Evolutionary conservation across 257 asterid species (phyloP), one percentile per base, ranked within the genome.

Genomic region (Solanum dulcamara): DNA sequence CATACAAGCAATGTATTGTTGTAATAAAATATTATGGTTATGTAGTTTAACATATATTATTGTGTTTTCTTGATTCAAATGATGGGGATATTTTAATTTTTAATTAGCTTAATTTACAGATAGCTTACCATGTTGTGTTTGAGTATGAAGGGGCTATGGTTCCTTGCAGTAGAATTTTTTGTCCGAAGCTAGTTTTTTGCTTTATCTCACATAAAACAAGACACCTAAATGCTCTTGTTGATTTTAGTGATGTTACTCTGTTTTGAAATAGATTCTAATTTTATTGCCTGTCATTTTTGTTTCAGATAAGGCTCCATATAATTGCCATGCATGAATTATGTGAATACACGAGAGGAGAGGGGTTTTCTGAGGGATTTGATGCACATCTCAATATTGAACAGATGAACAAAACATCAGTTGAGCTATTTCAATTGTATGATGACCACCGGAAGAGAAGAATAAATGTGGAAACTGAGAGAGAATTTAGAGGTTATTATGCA

Each of bases 301-400:
- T 81, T 44, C 97, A 97, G 99, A 97, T 97, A 86, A 94, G 98
- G 88, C 98, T 97, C 91, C 99, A 97, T 91, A 91, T 97, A 89
- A 90, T 95, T 74, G 99, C 97, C 89, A 97, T 97, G 99, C 99
- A 97, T 30, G 99, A 97, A 91, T 86, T 97, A 88, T 97, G 99
- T 74, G 99, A 97, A 89, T 93, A 94, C 88, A 94, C 97, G 79
- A 97, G 88, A 89, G 99, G 99, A 87, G 99, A 97, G 88, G 99
- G 99, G 13, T 96, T 96, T 89, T 90, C 98, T 22, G 99, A 95
- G 94, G 99, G 99, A 87, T 96, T 96, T 92, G 99, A 96, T 92
- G 99, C 99, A 50, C 99, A 96, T 88, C 97, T 96, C 71, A 96
- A 95, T 85, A 96, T 96, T 86, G 99, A 96, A 90, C 99, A 96